Evolutionary conservation across 805 yeast species (phyloP), one percentile per base, ranked within the genome.

Genomic region (Zygosaccharomyces gambellarensis): DNA sequence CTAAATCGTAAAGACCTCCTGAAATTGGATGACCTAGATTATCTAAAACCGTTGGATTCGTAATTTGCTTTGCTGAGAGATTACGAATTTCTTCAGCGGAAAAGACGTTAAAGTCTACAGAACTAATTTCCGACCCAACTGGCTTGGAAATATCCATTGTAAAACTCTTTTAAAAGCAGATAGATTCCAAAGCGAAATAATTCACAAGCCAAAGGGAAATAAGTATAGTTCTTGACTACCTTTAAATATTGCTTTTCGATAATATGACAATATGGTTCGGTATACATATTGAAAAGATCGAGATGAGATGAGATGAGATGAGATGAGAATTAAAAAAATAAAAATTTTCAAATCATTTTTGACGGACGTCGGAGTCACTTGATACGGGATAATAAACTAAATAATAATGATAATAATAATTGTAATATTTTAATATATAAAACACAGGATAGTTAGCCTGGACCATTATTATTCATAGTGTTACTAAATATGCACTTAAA

Each of bases 61-160:
- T 87, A 70, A 94, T 83, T 74, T 94, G 98, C 68, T 90, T 92
- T 46, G 96, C 98, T 29, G 97, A 89, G 36, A 92, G 74, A 61
- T 81, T 78, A 60, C 92, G 79, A 63, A 94, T 83, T 63, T 95
- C 99, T 47, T 81, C 82, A 12, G 92, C 76, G 30, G 89, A 75
- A 57, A 90, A 75, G 59, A 90, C 83, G 45, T 94, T 86, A 71
- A 94, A 95, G 72, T 92, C 97, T 57, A 94, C 97, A 59, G 95
- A 83, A 39, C 81, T 75, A 68, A 94, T 88, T 71, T 88, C 95
- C 39, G 98, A 85, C 54, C 99, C 99, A 45, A 90, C 92, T 44
- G 99, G 98, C 66, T 85, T 87, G 38, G 97, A 83, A 69, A 95
- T 89, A 78, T 94, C 97, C 99, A 94, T 94, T 39, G 50, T 55